Base-by-base conservation (phyloP, 805 yeast genomes). In the Ogataea minuta region DNA sequence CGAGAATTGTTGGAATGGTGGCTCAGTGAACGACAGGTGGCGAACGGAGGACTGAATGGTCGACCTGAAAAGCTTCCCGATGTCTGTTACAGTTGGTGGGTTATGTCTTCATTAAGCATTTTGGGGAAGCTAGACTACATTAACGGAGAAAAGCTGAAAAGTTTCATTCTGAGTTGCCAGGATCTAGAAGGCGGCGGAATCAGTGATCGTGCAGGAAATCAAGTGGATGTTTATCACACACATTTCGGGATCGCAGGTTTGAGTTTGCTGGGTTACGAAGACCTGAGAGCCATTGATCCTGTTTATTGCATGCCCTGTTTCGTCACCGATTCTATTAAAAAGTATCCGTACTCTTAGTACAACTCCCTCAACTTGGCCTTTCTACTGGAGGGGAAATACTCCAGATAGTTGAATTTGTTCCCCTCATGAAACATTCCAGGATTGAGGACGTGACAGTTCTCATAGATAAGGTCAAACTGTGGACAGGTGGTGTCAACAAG, bases 41-140 rank as follows among this genome's bases (percentile, higher is more conserved):
- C 76, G 5, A 73, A 73, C 20, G 99, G 99, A 5, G 99, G 99
- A 0, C 70, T 93, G 39, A 93, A 93, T 57, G 99, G 99, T 1
- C 74, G 99, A 35, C 96, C 98, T 0, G 95, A 93, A 43, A 93
- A 93, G 59, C 65, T 88, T 13, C 95, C 98, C 0, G 99, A 93
- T 62, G 96, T 87, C n/a, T 93, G 99, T 59, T 93, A 93, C 59
- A 81, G 93, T 52, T 93, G 97, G 96, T 93, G 99, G 99, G 95
- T 89, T 8, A 60, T 89, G 15, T 82, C 95, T 2, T 74, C 88
- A 2, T 63, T 90, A 41, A 73, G 84, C 0, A 79, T 87, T 25
- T 67, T 91, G 14, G 76, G 67, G 0, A 79, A 75, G 45, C 59
- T 79, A 13, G 75, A 84, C 48, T 89, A 95, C 89, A 83, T 93